Base-by-base conservation (phyloP, 495 filamentous ascomycete genomes). In the Stereocaulon alpinum region DNA sequence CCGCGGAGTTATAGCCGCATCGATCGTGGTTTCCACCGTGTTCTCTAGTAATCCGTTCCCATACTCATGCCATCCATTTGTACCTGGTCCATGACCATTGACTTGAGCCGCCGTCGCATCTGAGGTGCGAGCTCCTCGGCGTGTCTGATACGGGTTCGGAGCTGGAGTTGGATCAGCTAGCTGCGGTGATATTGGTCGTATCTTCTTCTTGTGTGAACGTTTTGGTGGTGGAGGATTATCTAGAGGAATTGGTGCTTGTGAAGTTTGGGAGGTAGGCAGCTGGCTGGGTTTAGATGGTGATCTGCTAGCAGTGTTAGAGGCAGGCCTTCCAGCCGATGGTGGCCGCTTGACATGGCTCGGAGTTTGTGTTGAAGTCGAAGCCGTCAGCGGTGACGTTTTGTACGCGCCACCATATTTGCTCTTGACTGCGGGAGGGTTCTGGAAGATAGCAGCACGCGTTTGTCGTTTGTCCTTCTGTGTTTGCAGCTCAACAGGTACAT, bases 401-500 rank as follows among this genome's bases (percentile, higher is more conserved):
- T 56, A 56, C 12, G 55, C 59, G 52, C 63, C 56, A 54, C 62
- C 66, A 59, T 65, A 66, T 41, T 61, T 68, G 42, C 63, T 66
- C 40, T 64, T 70, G 24, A 53, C 45, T 37, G 63, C 24, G 24
- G 66, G 61, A 24, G 63, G 55, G n/a, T 47, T 44, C 34, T 71
- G 58, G 32, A 69, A 69, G 11, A 63, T 61, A 17, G 69, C 68
- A 18, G 73, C 76, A 59, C 81, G 78, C 54, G 77, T 81, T 51
- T 73, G 73, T 65, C 80, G 76, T 70, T 87, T 94, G 37, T 82
- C 81, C 30, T 81, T 80, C 32, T 72, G 76, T 40, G 86, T 77
- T 64, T 88, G 82, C 56, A 87, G 70, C 61, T 88, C 85, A 37
- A 85, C 62, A n/a, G 87, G 87, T 20, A 87, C 71, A 32, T 74